These are phyloP conservation scores for Calonectria honghensis DNA, from an alignment of 2,329 filamentous ascomycete genomes.

Conservation along the genomic window DNA sequence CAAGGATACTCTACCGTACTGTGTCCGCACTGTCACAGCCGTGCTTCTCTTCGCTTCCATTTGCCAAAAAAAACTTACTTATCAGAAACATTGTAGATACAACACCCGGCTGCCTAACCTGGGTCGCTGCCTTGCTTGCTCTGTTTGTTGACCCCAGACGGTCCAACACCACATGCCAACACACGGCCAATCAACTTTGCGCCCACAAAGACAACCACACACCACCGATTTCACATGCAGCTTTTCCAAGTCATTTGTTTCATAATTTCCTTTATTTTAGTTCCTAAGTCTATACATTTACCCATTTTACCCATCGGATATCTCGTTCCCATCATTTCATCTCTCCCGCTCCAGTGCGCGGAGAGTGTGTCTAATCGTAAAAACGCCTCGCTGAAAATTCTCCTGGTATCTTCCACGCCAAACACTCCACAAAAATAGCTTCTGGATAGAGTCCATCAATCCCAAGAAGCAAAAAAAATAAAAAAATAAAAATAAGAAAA, in stretches of 20 bases:
- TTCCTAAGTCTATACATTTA: slow-evolving; percentile 27
- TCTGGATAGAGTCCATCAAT: slow-evolving; percentile 14
- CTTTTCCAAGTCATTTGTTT: background rate
- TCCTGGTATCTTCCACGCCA: slow-evolving; percentile 35
- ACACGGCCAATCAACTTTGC: background rate
- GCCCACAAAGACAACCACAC: background rate
- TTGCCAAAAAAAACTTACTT: background rate
- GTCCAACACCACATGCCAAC: slow-evolving; percentile 2
- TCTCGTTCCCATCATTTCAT: slow-evolving; percentile 37
- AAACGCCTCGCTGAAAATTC: slow-evolving; percentile 41
- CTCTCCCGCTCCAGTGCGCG: slow-evolving; percentile 20
- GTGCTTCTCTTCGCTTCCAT: slow-evolving; percentile 17
- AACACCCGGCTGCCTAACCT: background rate
- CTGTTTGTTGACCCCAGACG: background rate
- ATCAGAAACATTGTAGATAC: background rate
- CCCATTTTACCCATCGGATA: slow-evolving; percentile 26
- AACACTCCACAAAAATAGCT: slow-evolving; percentile 19
- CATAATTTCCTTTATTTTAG: slow-evolving; percentile 2
- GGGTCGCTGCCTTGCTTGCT: slow-evolving; percentile 3
- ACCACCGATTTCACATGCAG: background rate
- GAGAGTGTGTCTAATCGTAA: slow-evolving; percentile 32
- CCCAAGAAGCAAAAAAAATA: slow-evolving; percentile 12
- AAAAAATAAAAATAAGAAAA: background rate
- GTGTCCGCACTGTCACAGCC: slow-evolving; percentile 15
- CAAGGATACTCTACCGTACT: slow-evolving; percentile 19